Evolutionary conservation across 176 grass and related monocot species (phyloP).

Genomic region (Paspalum notatum): DNA sequence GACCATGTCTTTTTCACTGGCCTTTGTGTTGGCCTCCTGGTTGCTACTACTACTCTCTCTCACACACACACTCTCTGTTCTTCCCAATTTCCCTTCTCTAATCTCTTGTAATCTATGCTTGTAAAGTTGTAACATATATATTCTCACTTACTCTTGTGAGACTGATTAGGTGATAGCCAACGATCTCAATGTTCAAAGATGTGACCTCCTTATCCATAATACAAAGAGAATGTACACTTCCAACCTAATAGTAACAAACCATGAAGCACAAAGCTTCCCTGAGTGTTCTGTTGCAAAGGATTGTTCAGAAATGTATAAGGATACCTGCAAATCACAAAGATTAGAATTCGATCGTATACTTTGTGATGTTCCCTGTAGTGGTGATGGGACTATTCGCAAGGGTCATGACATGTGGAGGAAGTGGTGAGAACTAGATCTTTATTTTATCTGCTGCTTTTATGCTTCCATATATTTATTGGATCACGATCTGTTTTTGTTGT

Average conservation of each 20-base stretch:
- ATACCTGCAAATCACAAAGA: conserved; percentile 24
- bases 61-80: neutral
- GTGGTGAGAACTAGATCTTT: conserved; percentile 54
- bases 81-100: neutral
- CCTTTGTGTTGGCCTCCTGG: neutral
- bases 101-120: neutral
- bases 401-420: conserved; percentile 90
- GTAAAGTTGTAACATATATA: neutral
- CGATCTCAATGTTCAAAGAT: conserved; percentile 85
- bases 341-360: conserved; percentile 78
- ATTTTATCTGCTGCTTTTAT: conserved; percentile 22
- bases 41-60: neutral
- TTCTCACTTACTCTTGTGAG: conserved; percentile 10
- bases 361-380: conserved; percentile 97
- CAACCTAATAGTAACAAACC: conserved; percentile 94
- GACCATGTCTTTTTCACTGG: neutral
- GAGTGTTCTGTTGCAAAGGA: conserved; percentile 50
- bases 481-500: conserved; percentile 30
- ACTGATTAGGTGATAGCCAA: conserved; percentile 81
- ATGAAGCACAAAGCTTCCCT: conserved; percentile 90
- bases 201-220: conserved; percentile 90
- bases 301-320: conserved; percentile 26
- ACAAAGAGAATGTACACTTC: conserved; percentile 93
- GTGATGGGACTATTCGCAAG: conserved; percentile 92
- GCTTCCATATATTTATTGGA: conserved; percentile 31